Evolutionary conservation across 1,139 yeast species (phyloP), one percentile per base, ranked within the genome.

Genomic region (Casaregolazyma suthepensis): DNA sequence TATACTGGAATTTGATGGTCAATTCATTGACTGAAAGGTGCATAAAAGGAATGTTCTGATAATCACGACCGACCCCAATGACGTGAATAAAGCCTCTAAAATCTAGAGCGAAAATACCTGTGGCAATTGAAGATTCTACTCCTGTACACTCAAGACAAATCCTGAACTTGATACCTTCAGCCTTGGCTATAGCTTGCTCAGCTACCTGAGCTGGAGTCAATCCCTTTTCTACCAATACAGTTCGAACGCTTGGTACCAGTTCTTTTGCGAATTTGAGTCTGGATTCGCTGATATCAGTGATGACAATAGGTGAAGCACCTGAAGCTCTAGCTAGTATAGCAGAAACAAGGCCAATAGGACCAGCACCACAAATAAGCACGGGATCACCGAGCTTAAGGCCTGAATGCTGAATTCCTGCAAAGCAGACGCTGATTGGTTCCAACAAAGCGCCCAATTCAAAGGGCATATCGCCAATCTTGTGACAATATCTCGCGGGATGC

Each of bases 381-480:
- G 79, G 75, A 58, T 87, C 94, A 57, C 94, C 95, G 59, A 86
- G 81, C 46, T 72, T 76, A 54, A 87, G 74, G 35, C 76, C 77
- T n/a, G 86, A 87, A 55, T 82, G 76, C 67, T 83, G 85, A 56
- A 83, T 77, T 3, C 93, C 93, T 63, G 88, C 96, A 10, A 90
- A 88, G 38, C 88, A 96, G 48, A 90, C 97, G 35, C 88, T 78
- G 63, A 90, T 74, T 43, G 97, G 97, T 71, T 90, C 97, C 37
- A 86, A 86, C 67, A 89, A 70, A 1, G 96, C 96, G 57, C 96
- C 96, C 70, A 87, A 83, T 67, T 88, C 96, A 59, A 83, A 80
- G 2, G 88, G 62, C 61, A 89, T 87, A 40, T 83, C 87, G 9
- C 96, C 95, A 57, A 89, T 75, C 69, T 85, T 85, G 62, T 83